Base-by-base conservation (phyloP, 345 rosid genomes). In the Salix brachista region DNA sequence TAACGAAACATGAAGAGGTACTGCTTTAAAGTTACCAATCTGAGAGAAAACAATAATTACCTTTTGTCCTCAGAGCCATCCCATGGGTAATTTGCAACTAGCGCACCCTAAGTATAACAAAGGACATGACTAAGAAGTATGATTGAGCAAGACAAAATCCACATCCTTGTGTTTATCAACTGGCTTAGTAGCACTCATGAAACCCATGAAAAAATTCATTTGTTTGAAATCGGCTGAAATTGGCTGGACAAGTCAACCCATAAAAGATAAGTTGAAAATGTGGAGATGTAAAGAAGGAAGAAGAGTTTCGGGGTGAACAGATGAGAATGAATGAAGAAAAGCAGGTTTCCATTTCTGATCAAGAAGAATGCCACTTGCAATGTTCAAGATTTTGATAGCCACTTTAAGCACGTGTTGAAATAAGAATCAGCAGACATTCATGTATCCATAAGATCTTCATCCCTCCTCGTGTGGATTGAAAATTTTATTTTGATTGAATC, bases 81-180 rank as follows among this genome's bases (percentile, higher is more conserved):
- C 99, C 99, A 93, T 16, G 99, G 99, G 87, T 93, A 91, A 84
- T 96, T 96, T 84, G 98, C 99, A 62, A 92, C 98, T 58, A 92
- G 90, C 26, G 98, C 97, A 76, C 99, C 99, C 99, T 96, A 90
- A 60, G 62, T 84, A 79, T 26, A 78, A 75, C 69, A 75, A 70
- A 67, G 60, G 56, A 30, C 65, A 56, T 39, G 54, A 48, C 62
- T 28, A 65, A 61, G n/a, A 69, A 70, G 30, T 72, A 66, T 65
- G 73, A 76, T 67, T 30, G 69, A 75, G 19, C 73, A 80, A 44
- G 67, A 80, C 9, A 13, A 48, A 23, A 66, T 66, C 26, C 58
- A n/a, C 36, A 46, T 6, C 28, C 30, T 6, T n/a, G 26, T 36
- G 30, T 72, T 69, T 25, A 52, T 37, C 17, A 64, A 56, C 41